Evolutionary conservation across 805 yeast genomes (phyloP), one percentile per base, ranked within the genome.

Genomic region (Phaffomyces opuntiae): DNA sequence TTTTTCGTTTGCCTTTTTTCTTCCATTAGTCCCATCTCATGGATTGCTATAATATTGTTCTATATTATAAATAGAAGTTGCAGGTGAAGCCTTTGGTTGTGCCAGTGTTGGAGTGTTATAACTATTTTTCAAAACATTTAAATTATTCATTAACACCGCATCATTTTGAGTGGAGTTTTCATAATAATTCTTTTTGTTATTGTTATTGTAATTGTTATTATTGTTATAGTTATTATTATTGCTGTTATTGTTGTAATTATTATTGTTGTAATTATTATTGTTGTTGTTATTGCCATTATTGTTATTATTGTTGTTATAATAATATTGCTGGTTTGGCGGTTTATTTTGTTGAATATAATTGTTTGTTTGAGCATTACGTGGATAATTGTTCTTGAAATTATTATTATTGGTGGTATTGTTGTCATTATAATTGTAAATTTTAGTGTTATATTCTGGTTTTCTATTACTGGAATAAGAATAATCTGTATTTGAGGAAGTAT

Each of bases 171-270:
- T n/a, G 9, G 19, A n/a, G 19, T 17, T n/a, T 9, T 25, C 31
- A 40, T 32, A 32, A 7, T 33, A 8, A 11, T 14, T 16, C 24
- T 24, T 33, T 17, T 40, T 21, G 13, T 31, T 35, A 39, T 39
- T 19, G 16, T n/a, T 36, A 21, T 9, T 36, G 16, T 36, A 21
- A 8, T 36, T 36, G 21, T 13, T 40, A 17, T 40, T 19, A 27
- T 38, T 16, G 32, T 45, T 43, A 36, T 42, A 44, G 13, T 42
- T 43, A 39, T 21, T 44, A 40, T 46, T 49, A 37, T 46, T 27
- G 21, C 6, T 29, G 6, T 29, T 29, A 7, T 29, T 29, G 6
- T 25, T 3, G 5, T 9, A 29, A 29, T 29, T 29, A 29, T 29
- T 29, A 29, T 29, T 29, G 8, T 25, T 5, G 2, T 11, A 24